Evolutionary conservation across 2,329 filamentous ascomycete species (phyloP).

Genomic region (Stemphylium beticola): DNA sequence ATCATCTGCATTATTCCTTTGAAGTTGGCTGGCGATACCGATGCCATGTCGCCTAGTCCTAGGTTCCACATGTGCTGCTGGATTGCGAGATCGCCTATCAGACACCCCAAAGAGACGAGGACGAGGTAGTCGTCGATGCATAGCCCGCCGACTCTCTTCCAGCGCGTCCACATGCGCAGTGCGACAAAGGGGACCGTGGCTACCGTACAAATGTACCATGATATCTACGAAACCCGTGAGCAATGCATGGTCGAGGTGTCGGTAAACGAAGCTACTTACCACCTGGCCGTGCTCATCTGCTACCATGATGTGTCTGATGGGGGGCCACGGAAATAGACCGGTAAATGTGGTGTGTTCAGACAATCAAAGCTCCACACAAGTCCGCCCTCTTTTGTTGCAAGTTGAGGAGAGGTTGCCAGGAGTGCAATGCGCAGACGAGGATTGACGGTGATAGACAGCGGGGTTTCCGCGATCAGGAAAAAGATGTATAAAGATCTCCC

Average conservation of each 20-base stretch:
- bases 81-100: constrained; percentile 26
- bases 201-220: constrained; percentile 46
- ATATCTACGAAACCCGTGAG: constrained; percentile 27
- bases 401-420: neutral
- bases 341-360: neutral
- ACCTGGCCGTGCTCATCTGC: constrained; percentile 28
- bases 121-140: constrained; percentile 43
- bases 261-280: constrained; percentile 21
- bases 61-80: constrained; percentile 46
- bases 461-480: constrained; percentile 1
- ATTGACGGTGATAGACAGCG: neutral
- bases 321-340: constrained; percentile 7
- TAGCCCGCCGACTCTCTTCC: constrained; percentile 34
- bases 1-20: constrained; percentile 46
- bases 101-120: constrained; percentile 36
- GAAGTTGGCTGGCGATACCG: constrained; percentile 17
- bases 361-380: neutral
- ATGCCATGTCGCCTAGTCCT: constrained; percentile 33
- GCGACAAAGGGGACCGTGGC: constrained; percentile 36
- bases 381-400: neutral
- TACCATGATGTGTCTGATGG: constrained; percentile 8
- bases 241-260: neutral
- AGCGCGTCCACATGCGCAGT: constrained; percentile 38
- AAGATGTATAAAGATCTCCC: constrained; percentile 9
- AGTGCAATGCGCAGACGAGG: neutral